These are phyloP conservation scores for Alternaria rosae DNA, from an alignment of 2,329 filamentous ascomycete species.

Conservation along the genomic window DNA sequence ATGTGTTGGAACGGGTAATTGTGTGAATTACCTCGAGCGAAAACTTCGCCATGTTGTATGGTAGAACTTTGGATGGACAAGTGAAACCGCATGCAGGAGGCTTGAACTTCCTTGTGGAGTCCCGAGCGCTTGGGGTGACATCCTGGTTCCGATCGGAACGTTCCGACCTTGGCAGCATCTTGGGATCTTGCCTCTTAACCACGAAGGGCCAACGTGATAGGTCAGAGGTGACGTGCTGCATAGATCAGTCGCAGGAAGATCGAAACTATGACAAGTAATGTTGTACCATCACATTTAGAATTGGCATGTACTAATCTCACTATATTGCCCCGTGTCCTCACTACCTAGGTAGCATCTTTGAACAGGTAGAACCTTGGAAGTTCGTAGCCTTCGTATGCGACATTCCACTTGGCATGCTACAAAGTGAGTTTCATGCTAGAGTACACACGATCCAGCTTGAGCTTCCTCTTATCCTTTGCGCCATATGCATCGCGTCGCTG, in stretches of 20 bases:
- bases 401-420: background rate
- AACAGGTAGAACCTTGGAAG: background rate
- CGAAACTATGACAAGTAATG: background rate
- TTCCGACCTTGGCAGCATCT: background rate
- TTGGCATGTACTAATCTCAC: background rate
- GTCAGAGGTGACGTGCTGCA: background rate
- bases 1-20: constrained; percentile 7
- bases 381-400: background rate
- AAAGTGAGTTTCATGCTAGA: background rate
- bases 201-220: background rate
- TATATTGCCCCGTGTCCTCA: background rate
- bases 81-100: background rate
- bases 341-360: background rate
- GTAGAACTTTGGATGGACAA: background rate
- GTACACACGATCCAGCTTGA: background rate
- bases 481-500: background rate
- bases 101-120: constrained; percentile 16
- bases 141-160: constrained; percentile 13
- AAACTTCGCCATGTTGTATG: constrained; percentile 33
- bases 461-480: background rate
- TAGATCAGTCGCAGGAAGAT: background rate
- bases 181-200: background rate
- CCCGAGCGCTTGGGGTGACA: constrained; percentile 10
- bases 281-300: background rate
- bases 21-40: constrained; percentile 36